Evolutionary conservation across 2,329 filamentous ascomycete species (phyloP), one percentile per base, ranked within the genome.

Genomic region (Alternaria viburni): DNA sequence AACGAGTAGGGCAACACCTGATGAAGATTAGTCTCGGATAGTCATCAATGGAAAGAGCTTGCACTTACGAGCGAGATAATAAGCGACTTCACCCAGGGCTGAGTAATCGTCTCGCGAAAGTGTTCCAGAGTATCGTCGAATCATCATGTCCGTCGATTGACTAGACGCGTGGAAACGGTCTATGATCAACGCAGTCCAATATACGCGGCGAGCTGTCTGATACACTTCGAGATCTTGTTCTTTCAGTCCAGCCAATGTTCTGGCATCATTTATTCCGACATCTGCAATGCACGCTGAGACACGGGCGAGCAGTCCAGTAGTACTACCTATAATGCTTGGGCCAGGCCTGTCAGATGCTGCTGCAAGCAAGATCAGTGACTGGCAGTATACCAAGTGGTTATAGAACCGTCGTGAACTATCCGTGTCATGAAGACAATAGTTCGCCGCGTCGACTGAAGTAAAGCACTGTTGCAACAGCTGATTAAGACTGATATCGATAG

Each of bases 141-240:
- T 61, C 51, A 77, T 68, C 17, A 77, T 72, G 45, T 78, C 74
- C 36, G 74, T 79, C 8, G 70, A 74, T 41, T 74, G 71, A 59
- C 74, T 74, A 49, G 77, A 75, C 12, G 78, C 77, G 55, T 80
- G 73, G 47, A 79, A 79, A 21, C 77, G 75, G 52, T 80, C 79
- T n/a, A 80, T 45, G 28, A 79, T 78, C 54, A 80, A 74, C 1
- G 76, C 67, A 36, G 74, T 69, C 77, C 77, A 80, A 57, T 79
- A 80, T 2, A 78, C 70, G 51, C 77, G 77, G 2, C 79, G 74
- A 28, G 76, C 69, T 21, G 71, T 67, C 9, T 77, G 69, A 26
- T 71, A 77, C 8, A 66, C 50, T 17, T 80, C 77, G 26, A 64
- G 59, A 36, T 78, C 75, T 51, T 78, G 76, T 11, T 78, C 73